Conservation (phyloP, 2,329 filamentous ascomycete genomes). For the Colletotrichum magnum region DNA sequence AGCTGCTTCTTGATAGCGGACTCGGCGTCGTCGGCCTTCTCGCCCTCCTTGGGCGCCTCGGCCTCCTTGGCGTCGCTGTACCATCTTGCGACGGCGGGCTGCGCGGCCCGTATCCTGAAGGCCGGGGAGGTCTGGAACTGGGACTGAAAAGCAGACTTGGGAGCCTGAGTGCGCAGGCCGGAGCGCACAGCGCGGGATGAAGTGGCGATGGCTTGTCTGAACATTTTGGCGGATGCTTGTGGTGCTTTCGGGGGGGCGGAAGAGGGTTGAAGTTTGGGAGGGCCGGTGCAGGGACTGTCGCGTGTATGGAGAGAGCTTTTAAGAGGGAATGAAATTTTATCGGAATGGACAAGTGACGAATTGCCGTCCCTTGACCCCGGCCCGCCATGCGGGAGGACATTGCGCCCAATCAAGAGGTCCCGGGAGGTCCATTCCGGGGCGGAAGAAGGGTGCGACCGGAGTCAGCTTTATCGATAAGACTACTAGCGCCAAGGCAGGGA, state of each 20-base stretch:
- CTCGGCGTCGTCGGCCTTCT: constrained; percentile 51
- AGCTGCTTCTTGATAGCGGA: constrained; percentile 65
- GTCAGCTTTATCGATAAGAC: constrained; percentile 39
- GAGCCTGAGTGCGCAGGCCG: constrained; percentile 52
- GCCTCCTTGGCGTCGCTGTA: constrained; percentile 63
- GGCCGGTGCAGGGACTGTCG: constrained; percentile 30
- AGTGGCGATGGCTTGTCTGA: constrained; percentile 60
- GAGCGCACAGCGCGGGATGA: constrained; percentile 62
- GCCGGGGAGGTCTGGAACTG: constrained; percentile 56
- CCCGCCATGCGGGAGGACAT: constrained; percentile 23
- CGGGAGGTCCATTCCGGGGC: constrained; percentile 34
- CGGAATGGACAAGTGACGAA: constrained; percentile 40
- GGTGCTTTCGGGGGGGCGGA: neutral
- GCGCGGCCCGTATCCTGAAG: constrained; percentile 53
- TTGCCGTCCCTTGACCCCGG: constrained; percentile 33
- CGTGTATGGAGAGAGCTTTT: constrained; percentile 34
- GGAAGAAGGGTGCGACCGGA: constrained; percentile 35
- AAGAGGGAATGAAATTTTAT: constrained; percentile 41
- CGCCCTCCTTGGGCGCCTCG: constrained; percentile 46
- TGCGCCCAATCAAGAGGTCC: constrained; percentile 33
- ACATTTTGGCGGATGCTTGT: constrained; percentile 52
- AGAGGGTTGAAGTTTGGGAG: constrained; percentile 5
- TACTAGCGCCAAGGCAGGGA: constrained; percentile 16
- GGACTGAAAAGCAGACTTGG: constrained; percentile 53
- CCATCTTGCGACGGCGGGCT: constrained; percentile 57